Percentiles rank a stretch among this genome's conserved stretches.
phyloP scores from a whole-genome alignment of 805 yeast species.

The Zygosaccharomyces rouxii region DNA sequence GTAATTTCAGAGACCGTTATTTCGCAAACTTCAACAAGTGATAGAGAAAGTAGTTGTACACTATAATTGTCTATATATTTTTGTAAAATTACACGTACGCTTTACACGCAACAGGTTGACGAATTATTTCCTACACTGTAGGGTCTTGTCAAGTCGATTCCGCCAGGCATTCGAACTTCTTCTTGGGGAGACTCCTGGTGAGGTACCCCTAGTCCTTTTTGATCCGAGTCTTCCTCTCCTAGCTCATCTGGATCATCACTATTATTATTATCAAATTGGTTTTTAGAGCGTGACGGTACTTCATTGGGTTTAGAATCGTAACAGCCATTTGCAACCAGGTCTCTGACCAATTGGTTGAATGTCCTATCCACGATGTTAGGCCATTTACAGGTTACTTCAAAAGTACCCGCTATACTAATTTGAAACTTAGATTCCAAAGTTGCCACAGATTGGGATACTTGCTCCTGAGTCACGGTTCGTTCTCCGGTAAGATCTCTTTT shows the following conservation, averaged over 20 bases:
- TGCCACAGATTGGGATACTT: constrained; percentile 35
- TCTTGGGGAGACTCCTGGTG: background rate
- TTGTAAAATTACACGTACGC: constrained; percentile 1
- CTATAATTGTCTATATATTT: background rate
- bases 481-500: constrained; percentile 38
- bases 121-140: background rate
- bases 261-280: background rate
- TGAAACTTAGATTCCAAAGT: constrained; percentile 31
- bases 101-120: constrained; percentile 19
- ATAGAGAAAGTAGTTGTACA: background rate
- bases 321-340: constrained; percentile 40
- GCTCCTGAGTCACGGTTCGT: constrained; percentile 39
- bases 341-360: constrained; percentile 38
- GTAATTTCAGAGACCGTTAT: constrained; percentile 73
- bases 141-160: constrained; percentile 5
- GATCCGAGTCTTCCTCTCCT: background rate
- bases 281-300: background rate
- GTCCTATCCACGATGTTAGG: constrained; percentile 37
- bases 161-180: background rate
- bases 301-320: constrained; percentile 30
- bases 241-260: background rate
- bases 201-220: constrained; percentile 1
- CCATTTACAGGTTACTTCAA: constrained; percentile 46
- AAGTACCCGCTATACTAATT: constrained; percentile 39
- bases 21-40: constrained; percentile 55